Evolutionary conservation across 257 asterid species (phyloP), one percentile per base, ranked within the genome.

Genomic region (Solanum etuberosum): DNA sequence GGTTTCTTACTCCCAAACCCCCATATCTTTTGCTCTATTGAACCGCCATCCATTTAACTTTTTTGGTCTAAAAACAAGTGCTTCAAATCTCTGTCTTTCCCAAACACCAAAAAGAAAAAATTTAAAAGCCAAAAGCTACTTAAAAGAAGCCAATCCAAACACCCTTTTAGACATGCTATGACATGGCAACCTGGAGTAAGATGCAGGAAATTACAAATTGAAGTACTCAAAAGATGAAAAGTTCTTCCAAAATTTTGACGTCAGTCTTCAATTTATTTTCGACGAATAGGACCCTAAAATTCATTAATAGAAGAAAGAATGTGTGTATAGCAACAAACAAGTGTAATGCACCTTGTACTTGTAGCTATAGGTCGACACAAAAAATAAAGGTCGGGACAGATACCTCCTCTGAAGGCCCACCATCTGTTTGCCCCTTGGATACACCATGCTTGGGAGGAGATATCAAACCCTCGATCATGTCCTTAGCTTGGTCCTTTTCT

Each of bases 391-490:
- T 48, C 11, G 35, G 81, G 86, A 86, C 82, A 57, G 89, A 80
- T 86, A 96, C 99, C 98, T 92, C 94, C 85, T 92, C 93, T n/a
- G 95, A 89, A 89, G 89, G 71, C 95, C 89, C 89, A 83, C 86
- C 80, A 71, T 92, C 92, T 42, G 83, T 81, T 84, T 65, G 87
- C 83, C 89, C 88, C 87, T 72, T 88, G 86, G 88, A 87, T 87
- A 90, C 96, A 88, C 90, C 90, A 88, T 89, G 76, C 90, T 87
- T 88, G 54, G 88, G 94, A 83, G 89, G 88, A 85, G 86, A 86
- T 83, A 91, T 82, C 80, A 86, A 87, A 87, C 86, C 92, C 89
- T 93, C 94, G 80, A 86, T 86, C 87, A 88, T 87, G 88, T 93
- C 92, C 57, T 89, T 85, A 86, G 91, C 89, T 86, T 90, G 91